Evolutionary conservation across 169 alveolate species (phyloP).

Genomic region (Pseudocohnilembus persalinus): DNA sequence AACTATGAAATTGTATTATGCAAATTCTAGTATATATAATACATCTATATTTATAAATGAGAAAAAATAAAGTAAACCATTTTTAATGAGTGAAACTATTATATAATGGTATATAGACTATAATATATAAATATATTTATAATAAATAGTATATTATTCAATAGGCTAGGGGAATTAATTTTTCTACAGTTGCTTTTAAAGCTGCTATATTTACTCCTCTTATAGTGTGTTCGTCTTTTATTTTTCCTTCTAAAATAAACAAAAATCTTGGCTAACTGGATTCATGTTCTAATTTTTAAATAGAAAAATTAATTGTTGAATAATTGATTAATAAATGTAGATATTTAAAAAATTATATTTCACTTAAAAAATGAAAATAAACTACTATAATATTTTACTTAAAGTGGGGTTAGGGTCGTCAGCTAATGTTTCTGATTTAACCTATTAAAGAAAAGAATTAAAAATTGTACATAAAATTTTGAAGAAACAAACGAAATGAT

Average conservation of each 20-base stretch:
- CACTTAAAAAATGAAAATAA: background rate
- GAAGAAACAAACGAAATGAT: background rate
- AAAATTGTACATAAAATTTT: background rate
- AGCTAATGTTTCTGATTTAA: slow-evolving; percentile 9
- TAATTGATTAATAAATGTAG: too few relatives aligned
- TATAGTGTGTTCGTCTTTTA: slow-evolving; percentile 8
- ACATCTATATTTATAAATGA: too few relatives aligned
- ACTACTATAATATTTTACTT: background rate
- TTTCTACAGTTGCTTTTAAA: slow-evolving; percentile 13
- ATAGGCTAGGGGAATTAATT: slow-evolving; percentile 21
- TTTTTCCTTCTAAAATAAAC: slow-evolving; percentile 26
- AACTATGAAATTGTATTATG: too few relatives aligned
- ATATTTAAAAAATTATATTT: too few relatives aligned
- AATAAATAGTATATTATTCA: slow-evolving; percentile 1
- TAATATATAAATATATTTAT: too few relatives aligned
- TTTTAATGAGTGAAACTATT: too few relatives aligned
- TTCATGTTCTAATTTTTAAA: slow-evolving; percentile 5
- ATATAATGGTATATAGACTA: too few relatives aligned
- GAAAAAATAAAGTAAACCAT: too few relatives aligned
- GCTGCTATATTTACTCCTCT: slow-evolving; percentile 20
- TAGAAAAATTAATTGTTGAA: too few relatives aligned
- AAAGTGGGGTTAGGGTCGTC: slow-evolving; percentile 1
- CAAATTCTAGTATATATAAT: too few relatives aligned
- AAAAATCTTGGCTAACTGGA: slow-evolving; percentile 20
- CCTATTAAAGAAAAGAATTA: background rate